Percentiles rank a stretch among this genome's conserved stretches.
phyloP scores from a whole-genome alignment of 1,284 basidiomycete species.

The Boletus subluridellus region DNA sequence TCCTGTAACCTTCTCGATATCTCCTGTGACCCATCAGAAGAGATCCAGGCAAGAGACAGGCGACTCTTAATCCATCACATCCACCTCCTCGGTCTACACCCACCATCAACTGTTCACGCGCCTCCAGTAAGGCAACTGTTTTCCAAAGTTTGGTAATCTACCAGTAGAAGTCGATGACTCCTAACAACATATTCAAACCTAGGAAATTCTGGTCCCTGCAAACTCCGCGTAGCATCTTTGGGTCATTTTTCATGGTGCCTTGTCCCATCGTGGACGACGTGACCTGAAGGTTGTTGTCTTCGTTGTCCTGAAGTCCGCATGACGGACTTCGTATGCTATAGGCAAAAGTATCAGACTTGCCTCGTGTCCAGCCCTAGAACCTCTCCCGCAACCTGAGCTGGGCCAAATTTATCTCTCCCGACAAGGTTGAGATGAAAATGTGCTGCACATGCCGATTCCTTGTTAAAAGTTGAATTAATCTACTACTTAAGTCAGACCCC shows the following conservation, averaged over 20 bases:
- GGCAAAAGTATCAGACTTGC: constrained; percentile 7
- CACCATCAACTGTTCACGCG: constrained; percentile 8
- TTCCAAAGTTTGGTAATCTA: constrained; percentile 11
- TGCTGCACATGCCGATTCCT: background rate
- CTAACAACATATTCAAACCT: constrained; percentile 11
- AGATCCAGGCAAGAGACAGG: constrained; percentile 7
- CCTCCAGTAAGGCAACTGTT: constrained; percentile 18
- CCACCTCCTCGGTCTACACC: constrained; percentile 29
- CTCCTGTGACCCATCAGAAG: constrained; percentile 7
- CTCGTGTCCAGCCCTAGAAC: constrained; percentile 23
- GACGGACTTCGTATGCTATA: constrained; percentile 9
- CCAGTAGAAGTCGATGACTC: constrained; percentile 1
- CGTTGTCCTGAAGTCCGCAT: constrained; percentile 15
- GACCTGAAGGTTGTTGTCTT: constrained; percentile 15
- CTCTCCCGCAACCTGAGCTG: background rate
- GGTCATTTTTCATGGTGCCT: constrained; percentile 1
- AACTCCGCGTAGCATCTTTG: constrained; percentile 21
- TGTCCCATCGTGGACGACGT: constrained; percentile 12
- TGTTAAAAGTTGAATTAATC: constrained; percentile 8
- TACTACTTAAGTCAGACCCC: background rate
- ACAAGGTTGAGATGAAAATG: constrained; percentile 2
- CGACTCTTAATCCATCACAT: constrained; percentile 10
- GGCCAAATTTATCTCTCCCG: constrained; percentile 11
- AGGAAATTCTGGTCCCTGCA: constrained; percentile 16
- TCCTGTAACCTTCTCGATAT: constrained; percentile 12